Percentiles rank a stretch among this genome's conserved stretches.
phyloP scores from a whole-genome alignment of 495 filamentous ascomycete genomes.

The Annulohypoxylon nitens region DNA sequence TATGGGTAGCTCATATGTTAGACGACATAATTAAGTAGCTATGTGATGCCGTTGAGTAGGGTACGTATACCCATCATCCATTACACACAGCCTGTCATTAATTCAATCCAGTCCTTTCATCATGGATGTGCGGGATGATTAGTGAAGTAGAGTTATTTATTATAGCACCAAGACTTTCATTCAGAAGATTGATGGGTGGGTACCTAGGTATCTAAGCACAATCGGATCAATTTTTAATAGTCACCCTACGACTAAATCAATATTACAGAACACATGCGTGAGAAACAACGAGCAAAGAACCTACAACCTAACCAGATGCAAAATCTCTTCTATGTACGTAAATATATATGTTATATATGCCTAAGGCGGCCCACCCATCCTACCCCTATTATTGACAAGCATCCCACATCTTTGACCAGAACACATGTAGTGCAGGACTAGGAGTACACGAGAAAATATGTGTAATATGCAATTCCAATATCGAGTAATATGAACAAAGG shows the following conservation, averaged over 20 bases:
- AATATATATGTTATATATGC: too few species aligned
- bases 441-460: conserved; percentile 7
- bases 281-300: neutral
- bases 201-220: too few species aligned
- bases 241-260: neutral
- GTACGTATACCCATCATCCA: too few species aligned
- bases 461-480: conserved; percentile 11
- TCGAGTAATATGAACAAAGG: conserved; percentile 12
- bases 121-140: too few species aligned
- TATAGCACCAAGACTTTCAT: too few species aligned
- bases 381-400: neutral
- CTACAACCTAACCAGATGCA: neutral
- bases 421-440: neutral
- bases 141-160: too few species aligned
- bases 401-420: neutral
- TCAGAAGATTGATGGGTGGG: too few species aligned
- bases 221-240: too few species aligned
- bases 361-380: neutral
- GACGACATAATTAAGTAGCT: too few species aligned
- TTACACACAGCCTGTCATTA: too few species aligned
- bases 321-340: neutral
- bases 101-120: too few species aligned
- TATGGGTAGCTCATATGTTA: neutral
- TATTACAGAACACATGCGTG: neutral
- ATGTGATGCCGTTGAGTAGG: too few species aligned